Conservation (phyloP, 768 basidiomycete genomes). For the Hysterangium stoloniferum region DNA sequence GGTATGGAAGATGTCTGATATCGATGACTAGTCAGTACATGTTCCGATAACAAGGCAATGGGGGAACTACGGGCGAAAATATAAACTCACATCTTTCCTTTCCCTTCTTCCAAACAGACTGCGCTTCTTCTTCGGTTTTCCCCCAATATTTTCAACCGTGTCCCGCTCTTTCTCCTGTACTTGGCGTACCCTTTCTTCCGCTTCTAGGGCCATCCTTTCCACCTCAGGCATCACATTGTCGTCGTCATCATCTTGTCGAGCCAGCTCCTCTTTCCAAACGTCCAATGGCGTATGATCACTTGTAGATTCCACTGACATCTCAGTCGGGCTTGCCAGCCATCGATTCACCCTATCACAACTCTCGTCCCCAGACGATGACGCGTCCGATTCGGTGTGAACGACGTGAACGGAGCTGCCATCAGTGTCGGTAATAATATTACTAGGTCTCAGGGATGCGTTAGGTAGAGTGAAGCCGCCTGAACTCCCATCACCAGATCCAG, state of each 20-base stretch:
- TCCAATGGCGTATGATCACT: neutral
- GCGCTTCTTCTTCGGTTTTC: neutral
- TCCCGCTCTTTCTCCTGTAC: neutral
- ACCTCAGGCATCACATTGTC: neutral
- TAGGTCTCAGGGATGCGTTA: too few species aligned
- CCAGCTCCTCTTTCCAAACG: neutral
- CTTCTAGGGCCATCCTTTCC: slow-evolving; percentile 1
- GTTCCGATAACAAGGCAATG: too few species aligned
- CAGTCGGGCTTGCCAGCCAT: too few species aligned
- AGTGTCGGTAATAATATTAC: too few species aligned
- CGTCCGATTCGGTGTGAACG: too few species aligned
- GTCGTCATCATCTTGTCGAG: neutral
- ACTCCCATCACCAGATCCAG: too few species aligned
- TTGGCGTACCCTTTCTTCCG: neutral
- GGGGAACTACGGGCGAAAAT: neutral
- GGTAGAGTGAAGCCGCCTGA: too few species aligned
- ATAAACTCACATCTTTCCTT: neutral
- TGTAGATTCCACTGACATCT: too few species aligned
- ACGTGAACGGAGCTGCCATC: too few species aligned
- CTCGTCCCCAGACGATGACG: too few species aligned
- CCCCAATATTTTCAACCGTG: neutral
- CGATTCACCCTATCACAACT: too few species aligned
- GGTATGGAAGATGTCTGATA: neutral
- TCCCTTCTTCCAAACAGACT: neutral
- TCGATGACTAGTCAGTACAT: too few species aligned